phyloP scores from a whole-genome alignment of 139 green algal genomes.

The Haematococcus lacustris region DNA sequence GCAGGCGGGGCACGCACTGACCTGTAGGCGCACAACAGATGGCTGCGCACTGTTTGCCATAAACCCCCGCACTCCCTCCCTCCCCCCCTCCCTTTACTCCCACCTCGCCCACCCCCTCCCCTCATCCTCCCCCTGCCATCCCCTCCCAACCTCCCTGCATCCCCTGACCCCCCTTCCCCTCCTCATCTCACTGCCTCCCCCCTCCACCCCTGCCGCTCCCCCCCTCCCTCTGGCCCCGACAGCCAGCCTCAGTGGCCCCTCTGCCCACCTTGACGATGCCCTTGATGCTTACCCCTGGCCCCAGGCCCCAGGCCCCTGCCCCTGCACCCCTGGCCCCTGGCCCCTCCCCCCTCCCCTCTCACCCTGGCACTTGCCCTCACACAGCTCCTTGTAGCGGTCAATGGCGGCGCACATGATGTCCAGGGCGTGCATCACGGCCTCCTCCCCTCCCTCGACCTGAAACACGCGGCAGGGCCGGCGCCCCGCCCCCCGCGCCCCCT shows the following conservation, averaged over 20 bases:
- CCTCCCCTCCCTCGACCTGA: constrained; percentile 41
- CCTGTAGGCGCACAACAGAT: constrained; percentile 29
- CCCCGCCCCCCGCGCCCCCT: not conserved
- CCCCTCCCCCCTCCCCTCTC: no score
- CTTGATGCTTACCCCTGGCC: no score
- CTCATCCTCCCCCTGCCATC: not conserved
- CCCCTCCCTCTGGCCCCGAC: no score
- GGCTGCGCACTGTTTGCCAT: not conserved
- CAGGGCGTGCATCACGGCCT: constrained; percentile 6
- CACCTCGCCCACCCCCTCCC: not conserved
- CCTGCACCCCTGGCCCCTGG: no score
- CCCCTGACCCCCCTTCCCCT: no score
- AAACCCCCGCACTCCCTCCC: not conserved
- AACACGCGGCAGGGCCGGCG: constrained; percentile 46
- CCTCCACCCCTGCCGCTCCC: no score
- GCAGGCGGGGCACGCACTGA: constrained; percentile 62
- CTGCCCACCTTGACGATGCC: no score
- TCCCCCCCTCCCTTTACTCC: not conserved
- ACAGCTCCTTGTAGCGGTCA: constrained; percentile 86
- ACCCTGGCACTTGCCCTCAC: constrained; percentile 63
- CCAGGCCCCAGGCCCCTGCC: no score
- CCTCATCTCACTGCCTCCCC: no score
- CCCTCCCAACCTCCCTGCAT: not conserved
- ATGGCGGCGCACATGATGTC: constrained; percentile 58
- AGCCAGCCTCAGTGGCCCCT: no score